Base-by-base conservation (phyloP, 2,329 filamentous ascomycete species). In the Gnomoniopsis sp. region DNA sequence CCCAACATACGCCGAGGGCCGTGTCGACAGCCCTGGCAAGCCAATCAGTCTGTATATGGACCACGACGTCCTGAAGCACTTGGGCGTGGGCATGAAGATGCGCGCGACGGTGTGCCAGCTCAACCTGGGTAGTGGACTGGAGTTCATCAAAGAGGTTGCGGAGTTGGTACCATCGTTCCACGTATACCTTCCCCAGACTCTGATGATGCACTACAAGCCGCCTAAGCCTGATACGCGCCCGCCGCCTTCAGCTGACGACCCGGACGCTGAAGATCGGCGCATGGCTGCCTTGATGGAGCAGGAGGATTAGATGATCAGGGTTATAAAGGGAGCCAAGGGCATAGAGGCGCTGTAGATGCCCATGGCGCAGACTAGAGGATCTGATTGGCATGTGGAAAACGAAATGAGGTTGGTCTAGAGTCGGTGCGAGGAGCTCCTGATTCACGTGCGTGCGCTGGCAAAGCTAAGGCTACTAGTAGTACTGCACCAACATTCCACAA, bases 151-250 rank as follows among this genome's bases (percentile, higher is more conserved):
- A 67, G 72, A 77, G 2, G 69, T 88, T 17, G 68, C 75, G 30
- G 77, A 77, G 0, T 69, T 87, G 12, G 80, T 82, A 58, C 84
- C 84, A 3, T 82, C 81, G 0, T 90, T 89, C 68, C 85, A 89
- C 67, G 81, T 77, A 0, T 84, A 85, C 58, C 74, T 92, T 26
- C 80, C 83, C 1, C 90, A 93, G 69, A 83, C 88, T 64, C 74
- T 89, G 63, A 89, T 93, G 87, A 66, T 78, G 22, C 71, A 78
- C 19, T 92, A 83, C 80, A 89, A 86, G 69, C 73, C 81, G 23
- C 87, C 87, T 0, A 68, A 68, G 2, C 65, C 65, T 1, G 75
- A 75, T 30, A 71, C 78, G 15, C 76, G 80, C 0, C 76, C 77
- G 3, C 73, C 77, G 2, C 78, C 75, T 3, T 82, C 78, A 1